These are phyloP conservation scores for Millerozyma acaciae DNA, from an alignment of 805 yeast genomes.

Conservation along the genomic window DNA sequence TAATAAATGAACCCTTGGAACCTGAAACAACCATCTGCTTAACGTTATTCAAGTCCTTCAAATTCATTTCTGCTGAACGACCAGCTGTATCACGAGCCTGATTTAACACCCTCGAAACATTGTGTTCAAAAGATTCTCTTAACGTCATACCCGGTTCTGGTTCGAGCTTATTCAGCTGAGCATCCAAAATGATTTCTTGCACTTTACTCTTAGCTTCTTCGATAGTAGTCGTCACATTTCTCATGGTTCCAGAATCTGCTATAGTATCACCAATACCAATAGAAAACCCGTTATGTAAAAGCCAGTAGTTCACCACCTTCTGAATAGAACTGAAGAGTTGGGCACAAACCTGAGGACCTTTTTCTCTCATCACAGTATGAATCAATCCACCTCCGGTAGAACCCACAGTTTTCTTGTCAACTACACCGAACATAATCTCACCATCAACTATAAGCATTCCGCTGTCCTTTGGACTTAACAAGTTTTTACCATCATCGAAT, in stretches of 20 bases:
- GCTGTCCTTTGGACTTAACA: constrained; percentile 81
- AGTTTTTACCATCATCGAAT: constrained; percentile 83
- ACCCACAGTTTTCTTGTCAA: constrained; percentile 97
- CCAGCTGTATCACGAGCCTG: constrained; percentile 99
- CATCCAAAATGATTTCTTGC: constrained; percentile 87
- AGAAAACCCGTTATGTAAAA: constrained; percentile 93
- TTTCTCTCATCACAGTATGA: constrained; percentile 96
- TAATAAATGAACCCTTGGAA: constrained; percentile 97
- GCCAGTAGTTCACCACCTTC: constrained; percentile 94
- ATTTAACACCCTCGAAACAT: constrained; percentile 89
- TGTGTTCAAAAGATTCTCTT: constrained; percentile 97
- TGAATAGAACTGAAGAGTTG: constrained; percentile 88
- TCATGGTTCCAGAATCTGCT: constrained; percentile 97
- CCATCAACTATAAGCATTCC: constrained; percentile 97
- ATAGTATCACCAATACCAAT: constrained; percentile 99
- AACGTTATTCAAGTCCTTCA: constrained; percentile 91
- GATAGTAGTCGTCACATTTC: constrained; percentile 87
- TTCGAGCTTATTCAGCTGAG: constrained; percentile 80
- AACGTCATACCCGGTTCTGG: constrained; percentile 99
- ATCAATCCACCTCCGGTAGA: constrained; percentile 97
- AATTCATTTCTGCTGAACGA: constrained; percentile 94
- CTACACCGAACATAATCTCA: constrained; percentile 96
- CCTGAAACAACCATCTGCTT: constrained; percentile 99
- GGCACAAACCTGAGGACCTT: constrained; percentile 89
- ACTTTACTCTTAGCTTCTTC: constrained; percentile 91